Conservation (phyloP, 345 rosid genomes). For the Toxicodendron radicans region DNA sequence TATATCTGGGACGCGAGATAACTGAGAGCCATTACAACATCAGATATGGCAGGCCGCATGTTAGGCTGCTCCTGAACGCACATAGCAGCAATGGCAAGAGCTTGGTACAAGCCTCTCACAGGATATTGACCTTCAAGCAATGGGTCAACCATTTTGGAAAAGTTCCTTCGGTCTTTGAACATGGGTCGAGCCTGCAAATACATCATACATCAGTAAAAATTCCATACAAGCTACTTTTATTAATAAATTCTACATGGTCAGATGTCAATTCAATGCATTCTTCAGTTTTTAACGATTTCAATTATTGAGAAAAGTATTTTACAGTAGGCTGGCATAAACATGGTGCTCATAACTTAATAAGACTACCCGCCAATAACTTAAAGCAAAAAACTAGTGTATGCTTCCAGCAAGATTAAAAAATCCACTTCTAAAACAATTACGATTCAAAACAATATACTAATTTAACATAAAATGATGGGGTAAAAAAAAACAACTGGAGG, state of each 20-base stretch:
- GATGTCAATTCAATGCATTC: neutral
- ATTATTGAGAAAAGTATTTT: neutral
- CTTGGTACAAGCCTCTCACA: slow-evolving; percentile 77
- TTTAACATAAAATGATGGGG: neutral
- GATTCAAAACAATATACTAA: neutral
- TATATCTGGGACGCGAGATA: slow-evolving; percentile 71
- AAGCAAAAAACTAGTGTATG: neutral
- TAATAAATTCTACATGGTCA: neutral
- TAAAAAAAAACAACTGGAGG: neutral
- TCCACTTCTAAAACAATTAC: neutral
- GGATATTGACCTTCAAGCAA: slow-evolving; percentile 74
- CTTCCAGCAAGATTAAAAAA: neutral
- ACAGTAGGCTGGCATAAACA: neutral
- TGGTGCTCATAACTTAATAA: neutral
- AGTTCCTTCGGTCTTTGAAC: slow-evolving; percentile 81
- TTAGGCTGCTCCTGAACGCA: slow-evolving; percentile 91
- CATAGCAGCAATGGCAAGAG: slow-evolving; percentile 91
- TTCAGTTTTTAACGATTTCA: neutral
- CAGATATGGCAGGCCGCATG: slow-evolving; percentile 68
- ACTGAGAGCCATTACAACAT: slow-evolving; percentile 79
- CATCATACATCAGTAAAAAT: neutral
- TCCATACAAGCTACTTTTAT: too few species aligned
- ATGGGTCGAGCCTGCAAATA: slow-evolving; percentile 72
- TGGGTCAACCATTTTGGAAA: slow-evolving; percentile 75
- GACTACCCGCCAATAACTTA: neutral